Percentiles rank a stretch among this genome's conserved stretches.
phyloP scores from a whole-genome alignment of 495 filamentous ascomycete species.

The Pseudotulostoma volvatum region DNA sequence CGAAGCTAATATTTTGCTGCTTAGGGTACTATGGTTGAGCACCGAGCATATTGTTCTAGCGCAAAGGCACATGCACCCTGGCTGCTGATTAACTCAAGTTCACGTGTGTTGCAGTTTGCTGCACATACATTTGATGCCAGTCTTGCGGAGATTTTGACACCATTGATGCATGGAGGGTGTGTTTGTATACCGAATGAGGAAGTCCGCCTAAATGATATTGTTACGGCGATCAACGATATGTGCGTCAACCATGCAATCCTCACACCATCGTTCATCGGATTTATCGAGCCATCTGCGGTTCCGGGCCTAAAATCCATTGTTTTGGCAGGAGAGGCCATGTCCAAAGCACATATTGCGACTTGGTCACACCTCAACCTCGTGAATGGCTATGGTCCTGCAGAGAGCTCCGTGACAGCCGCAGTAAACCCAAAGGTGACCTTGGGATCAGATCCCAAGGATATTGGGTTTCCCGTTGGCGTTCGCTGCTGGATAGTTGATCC shows the following conservation, averaged over 20 bases:
- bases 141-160: conserved; percentile 24
- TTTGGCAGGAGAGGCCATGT: conserved; percentile 40
- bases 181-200: conserved; percentile 36
- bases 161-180: conserved; percentile 27
- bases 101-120: conserved; percentile 33
- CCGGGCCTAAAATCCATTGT: conserved; percentile 29
- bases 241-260: conserved; percentile 27
- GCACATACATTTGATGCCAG: conserved; percentile 39
- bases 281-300: conserved; percentile 27
- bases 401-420: conserved; percentile 24
- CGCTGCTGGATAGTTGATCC: conserved; percentile 31
- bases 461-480: conserved; percentile 27
- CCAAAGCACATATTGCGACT: conserved; percentile 28
- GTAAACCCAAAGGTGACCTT: conserved; percentile 21
- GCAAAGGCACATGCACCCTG: conserved; percentile 28
- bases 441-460: conserved; percentile 25
- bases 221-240: conserved; percentile 28
- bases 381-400: conserved; percentile 45
- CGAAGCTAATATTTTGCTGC: conserved; percentile 1
- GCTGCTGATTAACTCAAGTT: conserved; percentile 13
- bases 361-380: conserved; percentile 40
- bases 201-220: conserved; percentile 32
- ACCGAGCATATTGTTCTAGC: conserved; percentile 26
- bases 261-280: conserved; percentile 38
- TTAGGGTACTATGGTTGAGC: conserved; percentile 35